Base-by-base conservation (phyloP, 441 rosid species). In the Adansonia grandidieri region DNA sequence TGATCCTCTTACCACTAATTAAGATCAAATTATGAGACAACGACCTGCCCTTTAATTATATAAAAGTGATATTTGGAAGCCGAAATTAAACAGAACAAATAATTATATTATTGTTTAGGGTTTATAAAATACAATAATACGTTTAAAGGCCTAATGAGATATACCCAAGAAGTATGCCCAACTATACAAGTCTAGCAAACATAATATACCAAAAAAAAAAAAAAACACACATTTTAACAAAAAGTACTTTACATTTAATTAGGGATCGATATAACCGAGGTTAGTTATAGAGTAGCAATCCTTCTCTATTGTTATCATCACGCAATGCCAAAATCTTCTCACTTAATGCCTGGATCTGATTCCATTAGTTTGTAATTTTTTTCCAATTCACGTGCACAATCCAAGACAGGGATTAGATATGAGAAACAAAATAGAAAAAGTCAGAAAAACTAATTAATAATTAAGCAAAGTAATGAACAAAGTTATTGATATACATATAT, bases 281-380 rank as follows among this genome's bases (percentile, higher is more conserved):
- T 14, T 51, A 51, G 9, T 20, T 19, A 6, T 19, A 2, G 1
- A 9, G 13, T 10, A 10, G 37, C 14, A 61, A 4, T 7, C 24
- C 66, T 1, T 24, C 42, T 42, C 19, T 63, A 32, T 63, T 77
- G 32, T 28, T 28, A 28, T 28, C 32, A 47, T 42, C 45, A 44
- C 74, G 78, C 5, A 80, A 61, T 17, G 76, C 37, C 54, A 76
- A 19, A 24, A 80, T 78, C 62, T 78, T 85, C 78, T 80, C 69
- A 7, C 56, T 63, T 74, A 85, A 32, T 50, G 54, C 73, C 44
- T 78, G n/a, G 15, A 13, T 19, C 77, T 20, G 70, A 74, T 48
- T 80, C 81, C 50, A 45, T 44, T 44, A 73, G 1, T 32, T 63
- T 32, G 68, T 32, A 32, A 14, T 1, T 32, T 63, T 17, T 63